Percentiles rank a stretch among this genome's conserved stretches.
Evolutionary conservation across 192 early-diverging fungal genomes (phyloP).

Genomic region (Gaertneriomyces semiglobifer): DNA sequence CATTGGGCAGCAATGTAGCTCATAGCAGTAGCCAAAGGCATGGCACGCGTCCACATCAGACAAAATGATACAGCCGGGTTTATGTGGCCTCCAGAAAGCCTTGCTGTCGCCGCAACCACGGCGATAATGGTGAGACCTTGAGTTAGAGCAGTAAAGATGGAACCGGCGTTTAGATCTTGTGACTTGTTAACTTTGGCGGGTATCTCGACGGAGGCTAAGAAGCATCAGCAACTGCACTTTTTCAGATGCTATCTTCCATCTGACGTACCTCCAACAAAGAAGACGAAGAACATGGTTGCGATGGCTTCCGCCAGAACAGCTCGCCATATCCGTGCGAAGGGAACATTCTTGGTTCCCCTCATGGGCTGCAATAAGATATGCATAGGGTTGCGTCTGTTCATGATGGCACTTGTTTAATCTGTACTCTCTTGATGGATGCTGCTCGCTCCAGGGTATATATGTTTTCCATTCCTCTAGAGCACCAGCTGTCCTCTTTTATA

Average conservation of each 20-base stretch:
- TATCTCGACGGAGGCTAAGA: neutral
- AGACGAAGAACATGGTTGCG: slow-evolving; percentile 22
- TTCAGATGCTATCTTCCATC: neutral
- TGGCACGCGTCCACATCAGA: slow-evolving; percentile 22
- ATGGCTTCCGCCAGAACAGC: slow-evolving; percentile 19
- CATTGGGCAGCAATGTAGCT: slow-evolving; percentile 14
- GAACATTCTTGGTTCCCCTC: slow-evolving; percentile 9
- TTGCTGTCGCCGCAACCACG: slow-evolving; percentile 10
- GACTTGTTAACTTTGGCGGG: slow-evolving; percentile 1
- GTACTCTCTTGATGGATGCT: too few species aligned
- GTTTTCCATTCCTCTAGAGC: too few species aligned
- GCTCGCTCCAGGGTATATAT: too few species aligned
- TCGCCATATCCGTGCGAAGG: slow-evolving; percentile 1
- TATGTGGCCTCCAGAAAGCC: slow-evolving; percentile 22
- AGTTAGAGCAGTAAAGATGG: slow-evolving; percentile 11
- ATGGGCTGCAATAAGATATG: slow-evolving; percentile 6
- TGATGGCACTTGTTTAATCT: too few species aligned
- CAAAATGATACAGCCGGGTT: slow-evolving; percentile 23
- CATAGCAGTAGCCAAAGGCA: slow-evolving; percentile 8
- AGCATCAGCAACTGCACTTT: neutral
- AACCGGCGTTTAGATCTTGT: neutral
- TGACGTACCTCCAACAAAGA: slow-evolving; percentile 17
- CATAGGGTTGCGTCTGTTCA: neutral
- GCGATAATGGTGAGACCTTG: slow-evolving; percentile 22
- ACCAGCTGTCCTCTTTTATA: too few species aligned